Base-by-base conservation (phyloP, 371 early-diverging fungal species). In the Syncephalastrum monosporum region DNA sequence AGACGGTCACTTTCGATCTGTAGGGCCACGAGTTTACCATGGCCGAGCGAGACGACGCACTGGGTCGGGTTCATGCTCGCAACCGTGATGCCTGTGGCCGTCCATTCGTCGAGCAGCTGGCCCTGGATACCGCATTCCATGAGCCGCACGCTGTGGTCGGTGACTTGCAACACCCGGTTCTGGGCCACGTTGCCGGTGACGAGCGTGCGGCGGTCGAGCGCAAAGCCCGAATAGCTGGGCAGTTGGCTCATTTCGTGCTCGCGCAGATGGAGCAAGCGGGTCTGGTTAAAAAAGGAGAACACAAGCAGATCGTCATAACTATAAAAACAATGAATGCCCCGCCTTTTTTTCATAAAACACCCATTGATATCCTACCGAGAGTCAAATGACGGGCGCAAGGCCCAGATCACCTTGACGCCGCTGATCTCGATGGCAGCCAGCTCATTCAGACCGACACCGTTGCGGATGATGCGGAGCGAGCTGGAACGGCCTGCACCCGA, bases 361-460 rank as follows among this genome's bases (percentile, higher is more conserved):
- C 16, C 15, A 17, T 15, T 23, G 10, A 24, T 17, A 12, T 57
- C 68, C 53, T 57, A 59, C 63, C 41, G 53, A 19, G 68, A 57
- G 23, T 64, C 59, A 50, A 64, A 72, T 3, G 57, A 53, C 19
- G 82, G 64, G 17, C 82, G 66, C 57, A 94, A 57, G 6, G 92
- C 79, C 91, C 93, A 94, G 0, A 91, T 69, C 0, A 86, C 84
- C 58, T 81, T 82, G 19, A 94, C 78, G 13, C 93, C 93, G 17
- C 70, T 73, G 13, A 93, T 77, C 3, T 83, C 83, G 43, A 91
- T 62, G 0, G 79, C 68, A 0, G 87, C 91, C 16, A 87, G 68
- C 42, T 84, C 86, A 44, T 87, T 84, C 41, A 97, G 79, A 1
- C 95, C 97, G 41, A 96, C 87, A 17, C 98, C 97, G 63, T 93